phyloP scores from a whole-genome alignment of 306 rosid genomes.

The Benincasa hispida region DNA sequence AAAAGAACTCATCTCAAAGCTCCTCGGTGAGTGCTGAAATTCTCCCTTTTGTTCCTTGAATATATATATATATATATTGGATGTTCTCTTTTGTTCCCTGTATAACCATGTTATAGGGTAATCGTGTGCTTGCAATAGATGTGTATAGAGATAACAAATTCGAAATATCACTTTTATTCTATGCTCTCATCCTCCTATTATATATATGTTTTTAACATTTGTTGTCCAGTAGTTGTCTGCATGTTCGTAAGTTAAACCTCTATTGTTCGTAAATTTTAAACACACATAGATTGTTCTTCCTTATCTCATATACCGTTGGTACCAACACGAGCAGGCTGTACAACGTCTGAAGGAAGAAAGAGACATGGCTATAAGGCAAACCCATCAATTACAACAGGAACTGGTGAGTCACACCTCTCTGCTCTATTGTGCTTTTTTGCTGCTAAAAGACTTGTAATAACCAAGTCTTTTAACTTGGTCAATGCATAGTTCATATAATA shows the following conservation, averaged over 20 bases:
- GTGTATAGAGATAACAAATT: background rate
- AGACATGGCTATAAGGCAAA: slow-evolving; percentile 60
- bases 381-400: slow-evolving; percentile 71
- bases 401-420: slow-evolving; percentile 35
- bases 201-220: background rate
- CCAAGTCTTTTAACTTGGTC: background rate
- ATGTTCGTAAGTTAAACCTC: background rate
- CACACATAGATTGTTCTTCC: background rate
- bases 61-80: background rate
- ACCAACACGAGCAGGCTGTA: slow-evolving; percentile 28
- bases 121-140: background rate
- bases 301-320: background rate
- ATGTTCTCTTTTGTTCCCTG: background rate
- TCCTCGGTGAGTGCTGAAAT: slow-evolving; percentile 45
- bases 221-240: background rate
- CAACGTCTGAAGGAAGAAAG: slow-evolving; percentile 72
- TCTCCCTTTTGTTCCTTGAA: background rate
- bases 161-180: background rate
- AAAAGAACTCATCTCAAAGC: slow-evolving; percentile 30
- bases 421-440: background rate
- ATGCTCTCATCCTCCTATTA: background rate
- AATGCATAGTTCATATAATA: background rate
- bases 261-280: background rate
- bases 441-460: background rate
- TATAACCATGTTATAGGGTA: background rate